Conservation (phyloP, 371 early-diverging fungal genomes). For the Mortierella sp. region DNA sequence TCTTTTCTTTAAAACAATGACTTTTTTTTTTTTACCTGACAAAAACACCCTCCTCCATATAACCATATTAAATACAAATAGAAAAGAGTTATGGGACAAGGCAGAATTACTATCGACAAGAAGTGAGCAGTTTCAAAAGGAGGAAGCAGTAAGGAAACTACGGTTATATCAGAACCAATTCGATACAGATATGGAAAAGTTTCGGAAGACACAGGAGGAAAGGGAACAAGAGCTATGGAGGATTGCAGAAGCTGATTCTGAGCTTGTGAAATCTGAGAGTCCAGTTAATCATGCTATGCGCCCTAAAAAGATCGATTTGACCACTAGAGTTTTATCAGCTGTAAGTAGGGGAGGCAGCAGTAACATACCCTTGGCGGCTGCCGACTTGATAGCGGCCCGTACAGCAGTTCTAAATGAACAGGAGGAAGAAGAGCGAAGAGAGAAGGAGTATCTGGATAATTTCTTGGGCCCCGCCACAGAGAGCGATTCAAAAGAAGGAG, state of each 20-base stretch:
- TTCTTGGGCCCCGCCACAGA: conserved; percentile 39
- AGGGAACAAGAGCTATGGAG: conserved; percentile 29
- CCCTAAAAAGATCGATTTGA: background rate
- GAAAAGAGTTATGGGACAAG: conserved; percentile 54
- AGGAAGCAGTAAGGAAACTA: conserved; percentile 39
- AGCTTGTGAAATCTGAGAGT: background rate
- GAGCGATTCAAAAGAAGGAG: conserved; percentile 21
- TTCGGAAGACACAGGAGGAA: conserved; percentile 36
- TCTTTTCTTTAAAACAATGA: too few species aligned
- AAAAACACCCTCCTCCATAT: background rate
- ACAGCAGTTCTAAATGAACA: background rate
- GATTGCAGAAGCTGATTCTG: conserved; percentile 15
- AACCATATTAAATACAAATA: background rate
- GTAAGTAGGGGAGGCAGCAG: background rate
- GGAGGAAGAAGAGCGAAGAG: conserved; percentile 18
- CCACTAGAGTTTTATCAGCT: background rate
- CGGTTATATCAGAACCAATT: conserved; percentile 37
- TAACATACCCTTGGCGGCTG: background rate
- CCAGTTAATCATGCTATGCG: background rate
- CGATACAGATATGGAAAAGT: conserved; percentile 44
- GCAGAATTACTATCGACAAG: conserved; percentile 40
- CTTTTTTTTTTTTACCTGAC: background rate
- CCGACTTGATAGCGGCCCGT: background rate
- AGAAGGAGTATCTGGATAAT: conserved; percentile 32
- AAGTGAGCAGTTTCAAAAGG: conserved; percentile 43